A percentile compares a stretch with the other conserved stretches of the same genome.
Evolutionary conservation across 2,329 filamentous ascomycete genomes (phyloP).

Genomic region (Arthrinium phaeospermum): DNA sequence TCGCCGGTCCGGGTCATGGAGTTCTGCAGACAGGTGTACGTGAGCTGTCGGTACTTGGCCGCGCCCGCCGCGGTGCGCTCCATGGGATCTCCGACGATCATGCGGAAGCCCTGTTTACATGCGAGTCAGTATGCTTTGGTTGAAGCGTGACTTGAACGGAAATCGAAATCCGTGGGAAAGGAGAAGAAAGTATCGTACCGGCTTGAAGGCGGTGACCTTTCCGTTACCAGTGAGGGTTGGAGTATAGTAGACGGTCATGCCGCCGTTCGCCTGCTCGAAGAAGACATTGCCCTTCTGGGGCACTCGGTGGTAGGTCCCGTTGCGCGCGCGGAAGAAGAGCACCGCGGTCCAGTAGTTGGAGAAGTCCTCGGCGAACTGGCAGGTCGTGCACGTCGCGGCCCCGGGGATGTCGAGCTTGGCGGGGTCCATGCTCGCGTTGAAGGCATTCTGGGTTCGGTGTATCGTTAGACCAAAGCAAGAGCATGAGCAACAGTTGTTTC

Average conservation of each 20-base stretch:
- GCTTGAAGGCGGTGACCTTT: slow-evolving; percentile 38
- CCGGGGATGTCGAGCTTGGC: slow-evolving; percentile 31
- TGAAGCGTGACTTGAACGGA: background rate
- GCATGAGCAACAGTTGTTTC: background rate
- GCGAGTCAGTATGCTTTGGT: too few relatives aligned
- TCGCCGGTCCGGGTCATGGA: slow-evolving; percentile 34
- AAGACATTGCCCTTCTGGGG: slow-evolving; percentile 39
- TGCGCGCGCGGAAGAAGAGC: slow-evolving; percentile 45
- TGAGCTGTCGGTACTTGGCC: slow-evolving; percentile 26
- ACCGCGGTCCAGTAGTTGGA: slow-evolving; percentile 50
- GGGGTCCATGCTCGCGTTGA: slow-evolving; percentile 35
- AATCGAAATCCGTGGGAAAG: slow-evolving; percentile 31
- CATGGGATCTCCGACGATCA: slow-evolving; percentile 37
- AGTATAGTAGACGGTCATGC: slow-evolving; percentile 41
- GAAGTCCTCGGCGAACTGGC: slow-evolving; percentile 49
- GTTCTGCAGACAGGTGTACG: slow-evolving; percentile 10
- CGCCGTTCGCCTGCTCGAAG: slow-evolving; percentile 38
- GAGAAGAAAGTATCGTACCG: slow-evolving; percentile 35
- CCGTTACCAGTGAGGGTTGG: slow-evolving; percentile 33
- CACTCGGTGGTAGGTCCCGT: slow-evolving; percentile 42
- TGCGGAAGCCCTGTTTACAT: slow-evolving; percentile 36
- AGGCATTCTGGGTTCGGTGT: slow-evolving; percentile 36
- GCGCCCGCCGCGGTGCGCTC: slow-evolving; percentile 35
- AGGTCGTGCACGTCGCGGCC: slow-evolving; percentile 47
- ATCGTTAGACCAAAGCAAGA: too few relatives aligned